Conservation (phyloP, 2,329 filamentous ascomycete genomes). For the Triangularia setosa region DNA sequence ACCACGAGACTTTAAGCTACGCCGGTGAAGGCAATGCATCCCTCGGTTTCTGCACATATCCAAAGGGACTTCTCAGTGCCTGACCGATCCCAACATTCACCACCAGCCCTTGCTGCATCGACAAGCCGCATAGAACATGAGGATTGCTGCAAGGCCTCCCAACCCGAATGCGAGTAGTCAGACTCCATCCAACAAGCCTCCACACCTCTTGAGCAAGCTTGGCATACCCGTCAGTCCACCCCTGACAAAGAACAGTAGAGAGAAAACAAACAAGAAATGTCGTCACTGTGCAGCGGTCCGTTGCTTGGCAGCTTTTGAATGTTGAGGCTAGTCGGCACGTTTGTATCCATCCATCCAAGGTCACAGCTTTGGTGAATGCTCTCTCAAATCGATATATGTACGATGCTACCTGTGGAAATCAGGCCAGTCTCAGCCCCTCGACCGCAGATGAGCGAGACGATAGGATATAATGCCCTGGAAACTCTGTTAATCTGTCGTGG, state of each 20-base stretch:
- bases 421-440: not conserved
- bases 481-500: not conserved
- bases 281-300: not conserved
- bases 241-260: not conserved
- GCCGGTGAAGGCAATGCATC: not conserved
- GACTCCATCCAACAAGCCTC: not conserved
- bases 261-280: not conserved
- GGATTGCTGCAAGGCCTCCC: not conserved
- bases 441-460: not conserved
- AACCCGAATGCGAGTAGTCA: slow-evolving; percentile 1
- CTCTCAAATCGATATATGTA: not conserved
- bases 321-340: not conserved
- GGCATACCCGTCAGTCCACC: not conserved
- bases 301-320: not conserved
- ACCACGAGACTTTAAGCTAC: not conserved
- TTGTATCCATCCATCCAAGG: not conserved
- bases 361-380: not conserved
- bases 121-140: not conserved
- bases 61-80: not conserved
- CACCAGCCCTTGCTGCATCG: not conserved
- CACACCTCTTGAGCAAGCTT: not conserved
- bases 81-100: not conserved
- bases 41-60: not conserved
- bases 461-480: not conserved
- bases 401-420: not conserved